These are phyloP conservation scores for Chlorella sp. DNA, from an alignment of 139 green algal genomes.

Conservation along the genomic window DNA sequence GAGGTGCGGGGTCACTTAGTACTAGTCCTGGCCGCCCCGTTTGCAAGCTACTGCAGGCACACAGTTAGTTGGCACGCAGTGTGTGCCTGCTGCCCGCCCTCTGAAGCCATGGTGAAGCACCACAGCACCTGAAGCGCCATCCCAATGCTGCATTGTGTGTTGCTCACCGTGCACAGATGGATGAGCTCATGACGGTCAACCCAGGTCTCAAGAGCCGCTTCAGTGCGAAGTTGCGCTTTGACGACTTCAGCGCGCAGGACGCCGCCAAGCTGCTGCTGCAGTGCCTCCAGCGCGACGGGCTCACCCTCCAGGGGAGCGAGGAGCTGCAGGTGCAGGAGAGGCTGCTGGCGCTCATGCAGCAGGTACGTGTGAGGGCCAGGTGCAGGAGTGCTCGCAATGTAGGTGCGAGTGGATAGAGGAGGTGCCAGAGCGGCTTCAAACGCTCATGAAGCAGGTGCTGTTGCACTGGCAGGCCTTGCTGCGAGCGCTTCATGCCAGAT, in stretches of 20 bases:
- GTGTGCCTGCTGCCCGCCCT: no score
- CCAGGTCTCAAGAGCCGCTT: conserved; percentile 49
- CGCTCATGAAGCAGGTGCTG: not conserved
- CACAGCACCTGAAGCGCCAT: no score
- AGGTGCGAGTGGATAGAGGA: not conserved
- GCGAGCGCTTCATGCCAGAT: conserved; percentile 20
- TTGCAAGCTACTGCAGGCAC: no score
- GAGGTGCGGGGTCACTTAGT: conserved; percentile 12
- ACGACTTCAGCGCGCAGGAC: conserved; percentile 28
- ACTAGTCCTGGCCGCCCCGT: no score
- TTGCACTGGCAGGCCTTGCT: not conserved
- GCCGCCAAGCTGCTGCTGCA: conserved; percentile 20
- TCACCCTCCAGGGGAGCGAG: conserved; percentile 18
- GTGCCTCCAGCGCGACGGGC: conserved; percentile 16
- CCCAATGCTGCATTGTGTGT: no score
- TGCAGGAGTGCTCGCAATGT: not conserved
- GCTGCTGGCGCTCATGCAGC: conserved; percentile 16
- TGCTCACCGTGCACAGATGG: no score
- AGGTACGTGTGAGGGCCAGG: conserved; percentile 13
- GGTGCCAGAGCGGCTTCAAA: no score
- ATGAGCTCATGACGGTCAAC: conserved; percentile 39
- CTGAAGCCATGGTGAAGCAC: no score
- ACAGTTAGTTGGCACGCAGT: no score
- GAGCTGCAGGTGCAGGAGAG: not conserved
- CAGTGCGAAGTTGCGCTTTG: conserved; percentile 35